Base-by-base conservation (phyloP, 2,329 filamentous ascomycete genomes). In the Rachicladosporium sp. region DNA sequence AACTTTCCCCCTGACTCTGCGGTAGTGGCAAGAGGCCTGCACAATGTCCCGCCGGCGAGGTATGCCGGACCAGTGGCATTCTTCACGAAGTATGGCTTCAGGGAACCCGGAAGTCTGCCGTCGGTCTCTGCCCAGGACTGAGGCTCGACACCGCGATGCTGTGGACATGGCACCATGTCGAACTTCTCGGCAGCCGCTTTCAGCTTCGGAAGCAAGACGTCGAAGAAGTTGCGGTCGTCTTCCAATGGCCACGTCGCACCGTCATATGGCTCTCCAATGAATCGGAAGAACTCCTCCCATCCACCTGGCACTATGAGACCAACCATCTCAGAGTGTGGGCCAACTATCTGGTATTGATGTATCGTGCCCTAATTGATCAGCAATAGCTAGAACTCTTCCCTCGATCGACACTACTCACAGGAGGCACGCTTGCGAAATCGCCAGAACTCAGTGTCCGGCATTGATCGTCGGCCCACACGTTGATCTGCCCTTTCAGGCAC, bases 201-300 rank as follows among this genome's bases (percentile, higher is more conserved):
- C 21, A 76, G 58, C 50, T 72, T 74, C 10, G 69, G 70, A 15
- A 75, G 66, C 27, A 76, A 50, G 0, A 69, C 54, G 15, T 66
- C 60, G 33, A 64, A 65, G 2, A 73, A 56, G 46, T 73, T 67
- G 1, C 73, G 66, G n/a, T 65, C 49, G 49, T 76, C 73, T 29
- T 58, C 53, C 37, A 72, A 66, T 1, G 73, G 72, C 10, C 71
- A 63, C 12, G 46, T 38, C 2, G 52, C 50, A 1, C 72, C 71
- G 3, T 57, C 45, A 41, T 69, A 75, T 0, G 67, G 59, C 51
- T 76, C 72, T 21, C 65, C 65, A 6, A 76, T 65, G 50, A 73
- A 69, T 36, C 73, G 65, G 59, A 76, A 77, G 59, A 77, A 76
- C 47, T 76, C 71, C 21, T 74, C 60, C 73, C 73, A 76, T 49